Evolutionary conservation across 495 filamentous ascomycete species (phyloP), one percentile per base, ranked within the genome.

Genomic region (Oleoguttula mirabilis): DNA sequence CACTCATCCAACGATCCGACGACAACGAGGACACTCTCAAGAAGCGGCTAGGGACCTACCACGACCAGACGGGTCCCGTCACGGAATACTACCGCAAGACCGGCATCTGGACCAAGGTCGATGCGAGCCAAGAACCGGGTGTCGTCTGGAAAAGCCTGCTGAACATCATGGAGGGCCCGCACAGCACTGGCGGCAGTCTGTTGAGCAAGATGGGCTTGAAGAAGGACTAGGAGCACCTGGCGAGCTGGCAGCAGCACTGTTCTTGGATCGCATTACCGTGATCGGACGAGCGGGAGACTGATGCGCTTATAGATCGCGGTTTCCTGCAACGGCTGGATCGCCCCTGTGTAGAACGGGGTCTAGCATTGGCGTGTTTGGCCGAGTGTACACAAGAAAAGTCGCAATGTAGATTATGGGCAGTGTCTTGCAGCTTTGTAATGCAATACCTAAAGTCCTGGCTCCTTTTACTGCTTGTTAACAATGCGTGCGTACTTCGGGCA

Each of bases 11-110:
- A 69, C 81, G 90, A 50, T 83, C 78, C 41, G 90, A 99, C 59
- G 90, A 99, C 70, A 99, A 99, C 56, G 88, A 83, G 52, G 88
- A 88, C n/a, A 84, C 88, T 28, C 71, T 99, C 37, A 88, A 83
- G 73, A 99, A 96, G 79, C 80, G 90, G 45, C 71, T 99, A 34
- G 71, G 66, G 22, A 94, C 88, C 12, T 99, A 96, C 65, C 90
- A 99, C 67, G 67, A 77, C 50, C 90, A 99, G 75, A 99, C 90
- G 22, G 55, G 76, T 16, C 88, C 92, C 24, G 90, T 99, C 39
- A 86, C 90, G 43, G 70, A 73, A 16, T 99, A 96, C 70, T 99
- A 99, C 75, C 79, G 90, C 66, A 85, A 84, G 64, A 94, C 82
- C 30, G 85, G 88, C 43, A 94, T 96, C 70, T 96, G 90, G 90